Evolutionary conservation across 805 yeast genomes (phyloP).

Genomic region (Wickerhamomyces strasburgensis): DNA sequence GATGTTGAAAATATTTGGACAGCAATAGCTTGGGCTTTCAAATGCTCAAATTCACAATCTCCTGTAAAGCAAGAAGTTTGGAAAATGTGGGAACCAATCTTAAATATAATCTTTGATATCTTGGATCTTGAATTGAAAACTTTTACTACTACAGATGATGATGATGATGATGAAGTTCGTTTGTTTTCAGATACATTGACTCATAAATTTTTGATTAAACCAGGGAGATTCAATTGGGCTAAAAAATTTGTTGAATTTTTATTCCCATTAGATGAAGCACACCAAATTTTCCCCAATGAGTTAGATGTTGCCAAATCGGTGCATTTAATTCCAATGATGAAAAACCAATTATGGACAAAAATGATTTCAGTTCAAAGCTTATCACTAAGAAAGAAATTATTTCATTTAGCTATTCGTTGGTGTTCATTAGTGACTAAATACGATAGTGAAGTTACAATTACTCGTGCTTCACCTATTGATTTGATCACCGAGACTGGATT

Average conservation of each 20-base stretch:
- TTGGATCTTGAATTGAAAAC: conserved; percentile 11
- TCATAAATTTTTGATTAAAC: conserved; percentile 9
- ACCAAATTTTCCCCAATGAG: conserved; percentile 17
- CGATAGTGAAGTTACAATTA: background rate
- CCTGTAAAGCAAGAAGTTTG: conserved; percentile 11
- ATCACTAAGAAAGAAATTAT: conserved; percentile 8
- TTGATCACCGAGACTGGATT: background rate
- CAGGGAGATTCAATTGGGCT: conserved; percentile 12
- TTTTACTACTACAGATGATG: conserved; percentile 1
- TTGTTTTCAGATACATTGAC: conserved; percentile 5
- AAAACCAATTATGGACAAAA: background rate
- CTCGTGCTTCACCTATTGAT: background rate
- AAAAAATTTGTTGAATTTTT: conserved; percentile 11
- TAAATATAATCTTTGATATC: conserved; percentile 17
- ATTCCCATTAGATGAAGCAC: conserved; percentile 4
- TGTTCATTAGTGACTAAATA: conserved; percentile 1
- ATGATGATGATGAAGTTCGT: background rate
- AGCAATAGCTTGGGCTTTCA: conserved; percentile 28
- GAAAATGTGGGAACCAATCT: conserved; percentile 21
- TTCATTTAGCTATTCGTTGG: conserved; percentile 8
- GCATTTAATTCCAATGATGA: background rate
- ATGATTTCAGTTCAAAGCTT: conserved; percentile 4
- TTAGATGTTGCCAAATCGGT: conserved; percentile 14
- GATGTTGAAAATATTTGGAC: conserved; percentile 21
- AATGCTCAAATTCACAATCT: conserved; percentile 19